Evolutionary conservation across 345 rosid genomes (phyloP).

Genomic region (Clausena lansium): DNA sequence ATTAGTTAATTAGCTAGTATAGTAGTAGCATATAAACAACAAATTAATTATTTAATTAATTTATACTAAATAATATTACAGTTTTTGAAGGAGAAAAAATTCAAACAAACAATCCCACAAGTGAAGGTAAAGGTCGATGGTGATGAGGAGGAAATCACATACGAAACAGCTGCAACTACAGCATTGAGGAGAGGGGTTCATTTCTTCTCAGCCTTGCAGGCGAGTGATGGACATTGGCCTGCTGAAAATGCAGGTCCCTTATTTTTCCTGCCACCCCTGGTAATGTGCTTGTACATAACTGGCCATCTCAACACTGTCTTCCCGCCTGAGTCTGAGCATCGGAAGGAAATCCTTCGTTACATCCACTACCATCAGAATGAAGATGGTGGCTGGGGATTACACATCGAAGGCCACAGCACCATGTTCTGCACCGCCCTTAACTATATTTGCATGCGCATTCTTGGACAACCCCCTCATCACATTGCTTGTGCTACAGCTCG

Average conservation of each 20-base stretch:
- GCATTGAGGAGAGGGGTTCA: constrained; percentile 29
- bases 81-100: constrained; percentile 32
- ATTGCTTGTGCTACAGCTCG: constrained; percentile 33
- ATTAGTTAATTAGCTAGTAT: no score
- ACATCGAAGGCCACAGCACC: constrained; percentile 38
- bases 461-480: constrained; percentile 23
- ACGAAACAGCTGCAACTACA: constrained; percentile 20
- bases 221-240: constrained; percentile 43
- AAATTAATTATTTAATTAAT: no score
- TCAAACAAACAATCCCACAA: constrained; percentile 27
- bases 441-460: constrained; percentile 39
- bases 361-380: constrained; percentile 37
- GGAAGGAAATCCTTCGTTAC: constrained; percentile 36
- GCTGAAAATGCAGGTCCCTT: constrained; percentile 43
- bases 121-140: constrained; percentile 29
- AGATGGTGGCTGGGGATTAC: constrained; percentile 43
- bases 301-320: constrained; percentile 34
- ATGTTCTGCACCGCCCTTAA: constrained; percentile 35
- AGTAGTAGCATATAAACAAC: no score
- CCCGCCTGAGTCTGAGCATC: constrained; percentile 27
- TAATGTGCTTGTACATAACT: constrained; percentile 37
- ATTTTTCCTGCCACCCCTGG: constrained; percentile 24
- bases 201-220: constrained; percentile 39
- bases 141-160: constrained; percentile 20
- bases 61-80: constrained; percentile 1